phyloP scores from a whole-genome alignment of 75 land plant species.

The Azolla pinnata region DNA sequence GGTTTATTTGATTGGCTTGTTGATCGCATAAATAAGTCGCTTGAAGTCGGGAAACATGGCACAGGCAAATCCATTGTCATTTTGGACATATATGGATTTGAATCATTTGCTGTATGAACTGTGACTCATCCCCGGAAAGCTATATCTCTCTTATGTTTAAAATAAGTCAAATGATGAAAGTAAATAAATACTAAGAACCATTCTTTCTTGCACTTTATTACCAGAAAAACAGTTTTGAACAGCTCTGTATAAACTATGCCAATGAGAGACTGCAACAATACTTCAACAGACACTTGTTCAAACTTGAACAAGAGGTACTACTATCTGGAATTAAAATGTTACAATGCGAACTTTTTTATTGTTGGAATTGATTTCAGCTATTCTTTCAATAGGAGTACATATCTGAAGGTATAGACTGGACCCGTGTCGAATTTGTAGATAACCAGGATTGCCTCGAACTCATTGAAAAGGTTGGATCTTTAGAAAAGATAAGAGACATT shows the following conservation, averaged over 20 bases:
- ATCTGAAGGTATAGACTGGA: conserved; percentile 79
- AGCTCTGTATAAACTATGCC: conserved; percentile 92
- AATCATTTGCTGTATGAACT: conserved; percentile 74
- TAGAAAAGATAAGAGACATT: too few species aligned
- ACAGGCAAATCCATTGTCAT: conserved; percentile 76
- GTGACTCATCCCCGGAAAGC: too few species aligned
- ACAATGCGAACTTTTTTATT: neutral
- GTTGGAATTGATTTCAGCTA: neutral
- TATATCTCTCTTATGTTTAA: too few species aligned
- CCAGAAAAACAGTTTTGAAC: conserved; percentile 94
- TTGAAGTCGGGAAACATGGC: conserved; percentile 46
- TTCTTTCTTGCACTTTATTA: neutral
- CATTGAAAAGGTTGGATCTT: conserved; percentile 71
- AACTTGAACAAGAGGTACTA: conserved; percentile 99
- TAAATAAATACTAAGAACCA: neutral
- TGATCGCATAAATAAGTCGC: conserved; percentile 75
- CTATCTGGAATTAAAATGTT: too few species aligned
- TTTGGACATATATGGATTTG: conserved; percentile 92
- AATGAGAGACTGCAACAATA: conserved; percentile 97
- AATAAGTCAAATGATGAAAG: too few species aligned
- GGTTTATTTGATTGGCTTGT: conserved; percentile 94
- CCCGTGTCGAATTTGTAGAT: conserved; percentile 72
- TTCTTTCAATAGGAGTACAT: conserved; percentile 45
- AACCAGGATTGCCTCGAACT: conserved; percentile 78
- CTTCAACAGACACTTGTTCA: conserved; percentile 81